Evolutionary conservation across 208 protist genomes (phyloP).

Genomic region (Zelonia costaricensis): DNA sequence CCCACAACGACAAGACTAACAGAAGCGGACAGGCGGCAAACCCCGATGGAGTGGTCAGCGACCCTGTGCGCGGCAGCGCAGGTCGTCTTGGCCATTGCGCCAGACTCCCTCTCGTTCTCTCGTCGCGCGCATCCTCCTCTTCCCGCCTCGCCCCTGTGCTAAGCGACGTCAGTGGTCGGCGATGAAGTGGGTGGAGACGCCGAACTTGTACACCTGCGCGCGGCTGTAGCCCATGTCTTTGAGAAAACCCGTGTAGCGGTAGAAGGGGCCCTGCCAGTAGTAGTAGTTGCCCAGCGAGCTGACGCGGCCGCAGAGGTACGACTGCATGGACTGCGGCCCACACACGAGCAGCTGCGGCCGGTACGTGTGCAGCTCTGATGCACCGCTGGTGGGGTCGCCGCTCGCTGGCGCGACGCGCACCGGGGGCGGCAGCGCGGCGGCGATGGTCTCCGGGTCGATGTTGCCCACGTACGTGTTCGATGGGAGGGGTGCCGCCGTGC

Average conservation of each 20-base stretch:
- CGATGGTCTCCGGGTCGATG: conserved; percentile 65
- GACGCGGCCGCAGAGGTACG: conserved; percentile 69
- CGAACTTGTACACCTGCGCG: conserved; percentile 89
- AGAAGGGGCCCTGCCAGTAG: conserved; percentile 81
- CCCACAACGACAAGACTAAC: too few relatives aligned
- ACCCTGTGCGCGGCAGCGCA: too few relatives aligned
- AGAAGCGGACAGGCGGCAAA: too few relatives aligned
- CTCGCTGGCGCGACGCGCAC: conserved; percentile 13
- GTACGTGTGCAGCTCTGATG: conserved; percentile 7
- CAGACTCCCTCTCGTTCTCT: too few relatives aligned
- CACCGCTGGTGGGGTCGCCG: neutral
- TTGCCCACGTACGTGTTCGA: conserved; percentile 71
- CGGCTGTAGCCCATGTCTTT: conserved; percentile 86
- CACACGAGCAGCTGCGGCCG: conserved; percentile 74
- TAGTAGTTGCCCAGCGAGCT: conserved; percentile 57
- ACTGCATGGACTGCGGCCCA: conserved; percentile 77
- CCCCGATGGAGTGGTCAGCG: too few relatives aligned
- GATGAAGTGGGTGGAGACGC: conserved; percentile 79
- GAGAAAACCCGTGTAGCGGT: conserved; percentile 77
- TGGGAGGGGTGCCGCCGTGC: conserved; percentile 18
- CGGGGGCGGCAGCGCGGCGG: conserved; percentile 47
- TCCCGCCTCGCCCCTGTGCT: neutral
- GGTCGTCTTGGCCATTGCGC: too few relatives aligned
- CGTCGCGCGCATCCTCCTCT: neutral
- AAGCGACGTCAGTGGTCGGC: conserved; percentile 50